Conservation (phyloP, 768 basidiomycete genomes). For the Amanita polypyramis region DNA sequence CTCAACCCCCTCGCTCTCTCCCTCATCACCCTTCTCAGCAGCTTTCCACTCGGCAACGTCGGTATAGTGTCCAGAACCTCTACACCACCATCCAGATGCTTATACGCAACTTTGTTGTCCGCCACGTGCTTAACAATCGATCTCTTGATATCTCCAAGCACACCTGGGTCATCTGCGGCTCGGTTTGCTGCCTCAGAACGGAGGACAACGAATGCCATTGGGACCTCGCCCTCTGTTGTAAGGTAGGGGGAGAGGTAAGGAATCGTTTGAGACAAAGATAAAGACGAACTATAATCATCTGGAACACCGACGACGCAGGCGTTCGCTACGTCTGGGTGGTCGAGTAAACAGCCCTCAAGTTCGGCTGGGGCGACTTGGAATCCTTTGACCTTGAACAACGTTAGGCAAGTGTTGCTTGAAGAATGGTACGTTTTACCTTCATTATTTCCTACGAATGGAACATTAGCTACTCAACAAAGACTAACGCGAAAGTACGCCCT, state of each 20-base stretch:
- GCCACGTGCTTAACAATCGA: slow-evolving; percentile 34
- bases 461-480: too few species aligned
- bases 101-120: slow-evolving; percentile 44
- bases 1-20: slow-evolving; percentile 24
- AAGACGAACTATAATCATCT: slow-evolving; percentile 47
- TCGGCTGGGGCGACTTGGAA: slow-evolving; percentile 72
- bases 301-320: slow-evolving; percentile 56
- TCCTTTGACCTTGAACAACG: slow-evolving; percentile 36
- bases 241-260: too few species aligned
- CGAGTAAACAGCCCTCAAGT: slow-evolving; percentile 52
- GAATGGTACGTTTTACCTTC: slow-evolving; percentile 29
- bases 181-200: slow-evolving; percentile 23
- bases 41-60: slow-evolving; percentile 53
- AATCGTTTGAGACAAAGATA: slow-evolving; percentile 28
- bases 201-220: slow-evolving; percentile 57
- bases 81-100: slow-evolving; percentile 49
- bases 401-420: neutral
- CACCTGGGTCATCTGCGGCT: neutral
- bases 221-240: slow-evolving; percentile 47
- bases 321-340: slow-evolving; percentile 48
- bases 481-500: neutral
- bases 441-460: slow-evolving; percentile 28
- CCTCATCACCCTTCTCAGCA: slow-evolving; percentile 21
- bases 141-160: neutral
- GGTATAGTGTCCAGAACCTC: slow-evolving; percentile 45